phyloP scores from a whole-genome alignment of 176 grass and related monocot genomes.

The Juncus inflexus region DNA sequence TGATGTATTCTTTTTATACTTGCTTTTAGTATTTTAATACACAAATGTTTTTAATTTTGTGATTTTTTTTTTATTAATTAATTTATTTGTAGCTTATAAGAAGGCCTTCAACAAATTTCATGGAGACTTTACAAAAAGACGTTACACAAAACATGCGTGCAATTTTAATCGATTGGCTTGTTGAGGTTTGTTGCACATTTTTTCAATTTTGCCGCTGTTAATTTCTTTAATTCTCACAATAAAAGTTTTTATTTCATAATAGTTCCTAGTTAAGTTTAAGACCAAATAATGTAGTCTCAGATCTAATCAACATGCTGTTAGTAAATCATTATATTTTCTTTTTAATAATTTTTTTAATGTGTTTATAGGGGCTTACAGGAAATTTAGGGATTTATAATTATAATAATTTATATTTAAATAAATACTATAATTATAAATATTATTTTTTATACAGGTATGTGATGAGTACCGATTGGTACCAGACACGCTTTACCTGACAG shows the following conservation, averaged over 20 bases:
- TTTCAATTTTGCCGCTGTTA: background rate
- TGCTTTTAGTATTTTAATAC: too few relatives aligned
- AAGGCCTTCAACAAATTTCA: constrained; percentile 24
- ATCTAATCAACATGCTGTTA: too few relatives aligned
- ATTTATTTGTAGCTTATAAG: constrained; percentile 17
- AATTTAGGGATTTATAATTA: too few relatives aligned
- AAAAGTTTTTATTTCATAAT: constrained; percentile 4
- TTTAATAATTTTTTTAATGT: too few relatives aligned
- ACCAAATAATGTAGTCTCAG: too few relatives aligned
- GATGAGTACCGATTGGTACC: constrained; percentile 88
- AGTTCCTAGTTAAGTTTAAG: too few relatives aligned
- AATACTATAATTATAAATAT: constrained; percentile 23
- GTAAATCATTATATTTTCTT: too few relatives aligned
- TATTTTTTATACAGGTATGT: constrained; percentile 53
- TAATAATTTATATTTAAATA: background rate
- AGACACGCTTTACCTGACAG: constrained; percentile 86
- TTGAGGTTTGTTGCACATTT: constrained; percentile 32
- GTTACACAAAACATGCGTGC: constrained; percentile 31
- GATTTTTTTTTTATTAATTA: background rate
- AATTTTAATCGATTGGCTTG: constrained; percentile 83
- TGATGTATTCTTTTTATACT: background rate
- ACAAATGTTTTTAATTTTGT: too few relatives aligned
- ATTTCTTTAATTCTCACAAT: constrained; percentile 9
- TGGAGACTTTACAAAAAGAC: constrained; percentile 23
- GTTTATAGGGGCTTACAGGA: too few relatives aligned